Base-by-base conservation (phyloP, 2,329 filamentous ascomycete species). In the Trichoderma sp. region DNA sequence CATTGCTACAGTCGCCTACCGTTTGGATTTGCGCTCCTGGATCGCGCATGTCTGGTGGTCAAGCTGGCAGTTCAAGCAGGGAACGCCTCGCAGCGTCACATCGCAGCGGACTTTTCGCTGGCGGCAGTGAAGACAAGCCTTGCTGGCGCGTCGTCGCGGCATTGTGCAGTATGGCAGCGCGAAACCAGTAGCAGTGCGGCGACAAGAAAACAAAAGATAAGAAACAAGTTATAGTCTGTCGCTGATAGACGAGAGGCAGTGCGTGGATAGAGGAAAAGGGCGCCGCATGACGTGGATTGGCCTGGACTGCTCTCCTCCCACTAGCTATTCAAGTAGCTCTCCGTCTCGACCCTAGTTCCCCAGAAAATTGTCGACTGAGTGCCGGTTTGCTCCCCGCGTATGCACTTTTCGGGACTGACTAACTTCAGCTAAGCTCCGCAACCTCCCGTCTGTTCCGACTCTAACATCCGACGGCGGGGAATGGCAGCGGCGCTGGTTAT, bases 31-130 rank as follows among this genome's bases (percentile, higher is more conserved):
- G 37, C 66, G 67, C 21, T 57, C 35, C 29, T 63, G 49, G 21
- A 72, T 55, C 19, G 58, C 56, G 52, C 71, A 72, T 13, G 60
- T 59, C n/a, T 61, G 49, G 31, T 60, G 40, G 31, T 72, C 71
- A 5, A 72, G 57, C 31, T 63, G 62, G 47, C 71, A 72, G 43
- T 72, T 72, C 31, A 70, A 68, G 52, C 71, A 72, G 10, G 71
- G 71, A 19, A 67, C 58, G 5, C 71, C 71, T 19, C 56, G 53
- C 19, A 69, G 40, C 5, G 65, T 68, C 35, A 72, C 71, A 43
- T 72, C 69, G 62, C 71, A 72, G 4, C 71, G 70, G 10, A 72
- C 70, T 24, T 72, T 72, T 66, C 71, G 63, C 2, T 59, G 61
- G 40, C 61, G 68, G 4, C 68, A 69, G 31, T 63, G 68, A 19